Percentiles rank a stretch among this genome's conserved stretches.
Conservation (phyloP, 1,284 basidiomycete genomes). For the Rhodotorula sp. region DNA sequence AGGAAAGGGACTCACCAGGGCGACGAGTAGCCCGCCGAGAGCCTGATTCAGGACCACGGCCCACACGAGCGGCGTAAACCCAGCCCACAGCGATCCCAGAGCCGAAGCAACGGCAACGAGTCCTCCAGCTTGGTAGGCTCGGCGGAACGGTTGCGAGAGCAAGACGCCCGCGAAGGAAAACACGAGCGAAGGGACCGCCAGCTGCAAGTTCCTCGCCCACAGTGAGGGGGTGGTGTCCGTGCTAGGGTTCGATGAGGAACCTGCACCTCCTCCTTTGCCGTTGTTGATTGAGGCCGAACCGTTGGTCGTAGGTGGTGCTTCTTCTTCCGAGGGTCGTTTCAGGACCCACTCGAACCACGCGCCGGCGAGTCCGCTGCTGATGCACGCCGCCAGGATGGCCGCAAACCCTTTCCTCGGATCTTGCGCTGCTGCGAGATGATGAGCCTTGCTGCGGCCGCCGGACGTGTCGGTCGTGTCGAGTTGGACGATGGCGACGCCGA, state of each 20-base stretch:
- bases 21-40: constrained; percentile 42
- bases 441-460: neutral
- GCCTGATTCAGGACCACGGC: constrained; percentile 44
- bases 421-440: neutral
- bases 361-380: constrained; percentile 42
- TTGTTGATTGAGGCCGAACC: neutral
- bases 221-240: constrained; percentile 15
- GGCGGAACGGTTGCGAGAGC: constrained; percentile 1
- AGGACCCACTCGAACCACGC: constrained; percentile 41
- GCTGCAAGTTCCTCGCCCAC: constrained; percentile 41
- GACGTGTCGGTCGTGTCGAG: constrained; percentile 12
- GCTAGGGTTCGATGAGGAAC: neutral
- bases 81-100: constrained; percentile 9
- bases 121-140: neutral
- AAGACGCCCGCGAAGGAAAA: constrained; percentile 38
- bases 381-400: constrained; percentile 41
- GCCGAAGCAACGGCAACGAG: neutral
- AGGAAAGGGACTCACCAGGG: constrained; percentile 25
- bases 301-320: neutral
- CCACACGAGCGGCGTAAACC: constrained; percentile 40
- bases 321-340: neutral
- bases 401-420: constrained; percentile 35
- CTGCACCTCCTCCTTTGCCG: neutral
- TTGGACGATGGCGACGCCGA: constrained; percentile 29
- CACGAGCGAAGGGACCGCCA: constrained; percentile 40